Percentiles rank a stretch among this genome's conserved stretches.
These are phyloP conservation scores for Helicostylum pulchrum DNA, from an alignment of 192 early-diverging fungal genomes.

Conservation along the genomic window DNA sequence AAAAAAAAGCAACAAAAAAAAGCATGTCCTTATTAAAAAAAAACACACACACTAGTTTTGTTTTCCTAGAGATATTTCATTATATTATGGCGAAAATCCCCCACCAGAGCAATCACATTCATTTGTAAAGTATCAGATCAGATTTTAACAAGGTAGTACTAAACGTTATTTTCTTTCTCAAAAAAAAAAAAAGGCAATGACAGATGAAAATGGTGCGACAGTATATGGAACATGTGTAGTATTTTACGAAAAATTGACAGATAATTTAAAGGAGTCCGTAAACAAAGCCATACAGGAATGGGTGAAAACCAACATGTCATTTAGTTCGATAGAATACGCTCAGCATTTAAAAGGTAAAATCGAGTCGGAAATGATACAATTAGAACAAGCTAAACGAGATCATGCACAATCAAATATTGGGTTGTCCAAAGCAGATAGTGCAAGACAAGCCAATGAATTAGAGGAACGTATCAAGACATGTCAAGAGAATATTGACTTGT, in stretches of 20 bases:
- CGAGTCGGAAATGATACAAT: conserved; percentile 8
- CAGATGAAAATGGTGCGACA: conserved; percentile 29
- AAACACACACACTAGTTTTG: conserved; percentile 30
- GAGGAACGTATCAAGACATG: conserved; percentile 36
- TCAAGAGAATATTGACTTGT: conserved; percentile 64
- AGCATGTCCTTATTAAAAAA: not conserved
- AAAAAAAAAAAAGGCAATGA: conserved; percentile 26
- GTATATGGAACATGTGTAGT: conserved; percentile 29
- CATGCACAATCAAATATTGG: not conserved
- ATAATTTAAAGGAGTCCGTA: conserved; percentile 16
- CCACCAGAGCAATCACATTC: conserved; percentile 30
- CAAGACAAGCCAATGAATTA: conserved; percentile 39
- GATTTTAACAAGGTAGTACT: not conserved
- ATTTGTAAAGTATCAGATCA: conserved; percentile 23
- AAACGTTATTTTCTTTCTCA: not conserved
- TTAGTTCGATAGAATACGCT: conserved; percentile 36
- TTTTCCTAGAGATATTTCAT: conserved; percentile 34
- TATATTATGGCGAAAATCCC: conserved; percentile 22
- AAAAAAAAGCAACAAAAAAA: not conserved
- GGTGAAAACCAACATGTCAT: conserved; percentile 25
- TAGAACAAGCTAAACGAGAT: conserved; percentile 6
- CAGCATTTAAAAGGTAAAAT: conserved; percentile 32
- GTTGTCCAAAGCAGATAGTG: conserved; percentile 11
- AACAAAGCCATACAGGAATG: conserved; percentile 20
- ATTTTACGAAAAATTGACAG: conserved; percentile 27